Evolutionary conservation across 805 yeast species (phyloP).

Genomic region (Sungouiozyma intestinalis): DNA sequence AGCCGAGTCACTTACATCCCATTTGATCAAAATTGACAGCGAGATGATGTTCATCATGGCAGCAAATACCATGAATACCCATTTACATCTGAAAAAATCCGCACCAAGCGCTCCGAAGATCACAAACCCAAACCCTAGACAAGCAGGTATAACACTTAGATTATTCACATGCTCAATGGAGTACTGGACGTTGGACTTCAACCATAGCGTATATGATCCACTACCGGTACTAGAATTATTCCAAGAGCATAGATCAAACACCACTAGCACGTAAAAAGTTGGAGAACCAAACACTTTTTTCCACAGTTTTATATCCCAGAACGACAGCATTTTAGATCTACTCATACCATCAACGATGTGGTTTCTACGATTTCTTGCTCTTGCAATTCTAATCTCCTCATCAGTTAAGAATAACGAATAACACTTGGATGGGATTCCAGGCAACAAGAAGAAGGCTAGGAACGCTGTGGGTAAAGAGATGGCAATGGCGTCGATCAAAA

Average conservation of each 20-base stretch:
- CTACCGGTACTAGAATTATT: slow-evolving; percentile 48
- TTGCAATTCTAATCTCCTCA: slow-evolving; percentile 47
- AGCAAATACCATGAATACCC: slow-evolving; percentile 43
- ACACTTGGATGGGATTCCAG: slow-evolving; percentile 53
- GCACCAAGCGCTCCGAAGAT: slow-evolving; percentile 38
- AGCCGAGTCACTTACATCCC: slow-evolving; percentile 48
- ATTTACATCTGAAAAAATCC: slow-evolving; percentile 40
- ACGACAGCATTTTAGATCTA: slow-evolving; percentile 19
- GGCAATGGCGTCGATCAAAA: slow-evolving; percentile 50
- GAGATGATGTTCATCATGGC: slow-evolving; percentile 45
- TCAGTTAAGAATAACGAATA: slow-evolving; percentile 46
- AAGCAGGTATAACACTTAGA: slow-evolving; percentile 47
- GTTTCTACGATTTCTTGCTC: slow-evolving; percentile 32
- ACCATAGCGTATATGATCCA: slow-evolving; percentile 55
- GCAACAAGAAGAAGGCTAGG: slow-evolving; percentile 38
- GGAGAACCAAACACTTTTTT: slow-evolving; percentile 40
- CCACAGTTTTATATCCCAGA: slow-evolving; percentile 39
- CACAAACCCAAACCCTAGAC: slow-evolving; percentile 45
- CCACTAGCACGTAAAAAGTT: slow-evolving; percentile 45
- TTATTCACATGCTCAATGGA: slow-evolving; percentile 38
- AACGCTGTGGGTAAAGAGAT: slow-evolving; percentile 40
- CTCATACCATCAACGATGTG: slow-evolving; percentile 25
- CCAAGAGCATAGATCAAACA: slow-evolving; percentile 52
- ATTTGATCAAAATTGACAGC: slow-evolving; percentile 43
- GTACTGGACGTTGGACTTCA: slow-evolving; percentile 38